These are phyloP conservation scores for Quercus phellos DNA, from an alignment of 331 rosid genomes.

Conservation along the genomic window DNA sequence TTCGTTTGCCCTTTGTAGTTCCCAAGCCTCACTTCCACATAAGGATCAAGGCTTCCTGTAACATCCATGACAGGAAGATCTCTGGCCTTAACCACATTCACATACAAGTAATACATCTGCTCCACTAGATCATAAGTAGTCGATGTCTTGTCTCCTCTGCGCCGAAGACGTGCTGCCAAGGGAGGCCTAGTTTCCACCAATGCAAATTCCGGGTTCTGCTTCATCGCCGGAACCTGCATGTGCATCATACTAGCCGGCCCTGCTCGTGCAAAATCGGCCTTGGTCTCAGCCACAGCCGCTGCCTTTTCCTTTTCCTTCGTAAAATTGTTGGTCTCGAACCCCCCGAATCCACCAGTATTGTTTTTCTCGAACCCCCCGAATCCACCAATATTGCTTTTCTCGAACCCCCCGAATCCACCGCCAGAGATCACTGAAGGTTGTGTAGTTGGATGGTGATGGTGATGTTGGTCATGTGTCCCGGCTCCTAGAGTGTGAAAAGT, in stretches of 20 bases:
- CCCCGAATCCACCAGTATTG: too few relatives aligned
- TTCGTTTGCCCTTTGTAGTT: slow-evolving; percentile 77
- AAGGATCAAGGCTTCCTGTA: slow-evolving; percentile 87
- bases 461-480: slow-evolving; percentile 4
- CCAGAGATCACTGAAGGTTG: slow-evolving; percentile 7
- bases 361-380: too few relatives aligned
- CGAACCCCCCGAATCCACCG: not conserved
- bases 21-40: slow-evolving; percentile 89
- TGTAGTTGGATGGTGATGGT: slow-evolving; percentile 2
- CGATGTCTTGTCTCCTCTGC: slow-evolving; percentile 57
- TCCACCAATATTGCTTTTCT: too few relatives aligned
- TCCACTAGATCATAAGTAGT: slow-evolving; percentile 89
- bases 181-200: slow-evolving; percentile 81
- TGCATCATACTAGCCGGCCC: slow-evolving; percentile 59
- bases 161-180: slow-evolving; percentile 63
- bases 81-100: slow-evolving; percentile 80
- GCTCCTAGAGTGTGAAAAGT: slow-evolving; percentile 73
- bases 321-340: too few relatives aligned
- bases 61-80: slow-evolving; percentile 90
- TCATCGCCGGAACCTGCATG: slow-evolving; percentile 47
- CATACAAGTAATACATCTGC: slow-evolving; percentile 84
- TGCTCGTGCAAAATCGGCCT: slow-evolving; percentile 61
- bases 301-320: slow-evolving; percentile 1
- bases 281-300: slow-evolving; percentile 17
- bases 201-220: slow-evolving; percentile 65